phyloP scores from a whole-genome alignment of 306 rosid species.

The Acacia acuminata region DNA sequence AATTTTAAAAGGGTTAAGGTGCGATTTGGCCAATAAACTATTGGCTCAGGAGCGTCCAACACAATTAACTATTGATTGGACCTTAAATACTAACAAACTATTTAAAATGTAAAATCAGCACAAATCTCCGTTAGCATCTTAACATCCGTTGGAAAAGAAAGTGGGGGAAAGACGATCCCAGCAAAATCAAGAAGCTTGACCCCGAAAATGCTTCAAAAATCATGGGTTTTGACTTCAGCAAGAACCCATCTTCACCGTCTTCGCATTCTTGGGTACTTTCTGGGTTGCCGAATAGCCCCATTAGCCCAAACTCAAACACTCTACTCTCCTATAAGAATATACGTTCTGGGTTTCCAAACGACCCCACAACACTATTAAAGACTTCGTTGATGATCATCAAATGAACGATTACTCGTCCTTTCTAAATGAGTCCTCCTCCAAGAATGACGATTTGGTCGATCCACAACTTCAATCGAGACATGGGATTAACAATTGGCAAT shows the following conservation, averaged over 20 bases:
- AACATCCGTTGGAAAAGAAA: too few species aligned
- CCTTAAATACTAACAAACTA: too few species aligned
- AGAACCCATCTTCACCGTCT: constrained; percentile 62
- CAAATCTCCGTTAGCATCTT: too few species aligned
- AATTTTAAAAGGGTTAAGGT: too few species aligned
- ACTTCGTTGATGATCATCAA: constrained; percentile 71
- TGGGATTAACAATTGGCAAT: constrained; percentile 64
- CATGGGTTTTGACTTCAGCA: constrained; percentile 60
- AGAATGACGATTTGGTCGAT: constrained; percentile 63
- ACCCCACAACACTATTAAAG: constrained; percentile 23
- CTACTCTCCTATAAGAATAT: constrained; percentile 60
- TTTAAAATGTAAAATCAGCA: too few species aligned
- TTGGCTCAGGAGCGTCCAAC: too few species aligned
- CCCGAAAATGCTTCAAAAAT: too few species aligned
- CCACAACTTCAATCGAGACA: constrained; percentile 53
- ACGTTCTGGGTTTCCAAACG: constrained; percentile 37
- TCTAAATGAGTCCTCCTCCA: constrained; percentile 59
- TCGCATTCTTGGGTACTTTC: constrained; percentile 56
- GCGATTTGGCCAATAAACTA: too few species aligned
- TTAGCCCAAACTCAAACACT: constrained; percentile 74
- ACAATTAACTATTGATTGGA: too few species aligned
- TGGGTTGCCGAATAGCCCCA: constrained; percentile 58
- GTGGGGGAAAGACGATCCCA: too few species aligned
- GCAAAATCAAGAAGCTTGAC: too few species aligned
- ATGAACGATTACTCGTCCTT: constrained; percentile 76